Evolutionary conservation across 108 stramenopile species (phyloP).

Genomic region (Conticribra weissflogii): DNA sequence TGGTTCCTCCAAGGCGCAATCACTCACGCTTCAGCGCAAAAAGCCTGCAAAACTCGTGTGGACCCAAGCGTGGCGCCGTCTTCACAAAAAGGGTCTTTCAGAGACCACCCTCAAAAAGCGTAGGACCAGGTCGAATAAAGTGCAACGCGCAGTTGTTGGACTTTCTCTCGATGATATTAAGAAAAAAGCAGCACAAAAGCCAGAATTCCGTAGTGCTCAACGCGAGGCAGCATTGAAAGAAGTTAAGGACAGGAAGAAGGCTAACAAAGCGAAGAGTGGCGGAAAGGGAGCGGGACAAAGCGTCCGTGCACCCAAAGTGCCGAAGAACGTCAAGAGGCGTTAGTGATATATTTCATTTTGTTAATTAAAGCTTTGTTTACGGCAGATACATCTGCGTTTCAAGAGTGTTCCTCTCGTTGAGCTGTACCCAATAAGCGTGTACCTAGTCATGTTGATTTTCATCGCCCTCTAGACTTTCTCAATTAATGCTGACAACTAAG

Average conservation of each 20-base stretch:
- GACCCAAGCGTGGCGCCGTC: conserved; percentile 99
- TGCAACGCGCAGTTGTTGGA: conserved; percentile 97
- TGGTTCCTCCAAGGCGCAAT: conserved; percentile 94
- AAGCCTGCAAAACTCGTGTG: conserved; percentile 99
- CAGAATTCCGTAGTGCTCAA: conserved; percentile 74
- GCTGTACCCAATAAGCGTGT: no score
- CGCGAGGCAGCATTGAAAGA: conserved; percentile 91
- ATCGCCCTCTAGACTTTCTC: no score
- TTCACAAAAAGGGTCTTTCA: conserved; percentile 98
- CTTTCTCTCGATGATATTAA: conserved; percentile 96
- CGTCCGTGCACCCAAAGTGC: conserved; percentile 41
- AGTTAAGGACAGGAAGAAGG: conserved; percentile 87
- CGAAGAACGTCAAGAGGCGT: conserved; percentile 54
- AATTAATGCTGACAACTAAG: no score
- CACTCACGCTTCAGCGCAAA: conserved; percentile 95
- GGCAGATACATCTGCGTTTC: no score
- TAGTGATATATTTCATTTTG: conserved; percentile 11
- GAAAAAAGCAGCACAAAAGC: conserved; percentile 92
- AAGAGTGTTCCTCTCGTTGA: no score
- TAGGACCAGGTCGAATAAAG: conserved; percentile 90
- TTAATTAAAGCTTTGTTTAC: no score
- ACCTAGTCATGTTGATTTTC: no score
- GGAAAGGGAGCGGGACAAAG: conserved; percentile 19
- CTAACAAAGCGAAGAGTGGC: conserved; percentile 76
- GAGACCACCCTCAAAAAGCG: conserved; percentile 93